Conservation (phyloP, 805 yeast genomes). For the Cyberlindnera japonica region DNA sequence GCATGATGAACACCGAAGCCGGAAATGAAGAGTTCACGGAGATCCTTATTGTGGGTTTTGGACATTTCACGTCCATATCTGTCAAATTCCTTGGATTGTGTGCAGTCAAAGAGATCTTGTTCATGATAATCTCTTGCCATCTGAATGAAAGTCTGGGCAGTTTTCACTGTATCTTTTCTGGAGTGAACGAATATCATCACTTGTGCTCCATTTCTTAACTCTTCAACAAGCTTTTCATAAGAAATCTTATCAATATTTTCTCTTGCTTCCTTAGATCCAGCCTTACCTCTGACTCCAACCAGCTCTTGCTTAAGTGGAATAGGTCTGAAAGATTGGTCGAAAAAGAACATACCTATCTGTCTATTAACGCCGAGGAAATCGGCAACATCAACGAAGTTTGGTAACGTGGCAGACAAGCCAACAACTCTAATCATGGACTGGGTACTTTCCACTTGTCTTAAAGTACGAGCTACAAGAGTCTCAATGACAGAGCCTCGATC, state of each 20-base stretch:
- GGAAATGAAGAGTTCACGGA: constrained; percentile 69
- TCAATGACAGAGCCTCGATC: constrained; percentile 98
- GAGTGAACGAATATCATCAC: constrained; percentile 98
- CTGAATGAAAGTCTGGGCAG: constrained; percentile 68
- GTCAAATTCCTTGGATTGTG: constrained; percentile 39
- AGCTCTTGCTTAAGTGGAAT: constrained; percentile 88
- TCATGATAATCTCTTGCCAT: constrained; percentile 65
- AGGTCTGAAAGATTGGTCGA: constrained; percentile 91
- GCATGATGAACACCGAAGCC: constrained; percentile 98
- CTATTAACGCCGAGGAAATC: constrained; percentile 91
- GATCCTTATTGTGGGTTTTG: constrained; percentile 69
- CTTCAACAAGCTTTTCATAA: constrained; percentile 70
- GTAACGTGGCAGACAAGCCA: constrained; percentile 91
- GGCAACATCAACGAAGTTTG: constrained; percentile 89
- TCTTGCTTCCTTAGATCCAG: constrained; percentile 65
- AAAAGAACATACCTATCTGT: constrained; percentile 87
- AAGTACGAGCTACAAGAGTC: constrained; percentile 89
- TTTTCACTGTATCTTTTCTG: constrained; percentile 84
- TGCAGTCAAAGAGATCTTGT: constrained; percentile 52
- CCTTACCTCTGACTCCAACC: constrained; percentile 81
- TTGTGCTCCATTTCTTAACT: constrained; percentile 69
- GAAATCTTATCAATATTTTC: constrained; percentile 73
- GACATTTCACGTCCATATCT: constrained; percentile 61
- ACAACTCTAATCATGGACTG: constrained; percentile 93
- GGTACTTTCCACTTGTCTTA: constrained; percentile 90